Percentiles rank a stretch among this genome's conserved stretches.
Conservation (phyloP, 2,329 filamentous ascomycete genomes). For the Microascus cirrosus region DNA sequence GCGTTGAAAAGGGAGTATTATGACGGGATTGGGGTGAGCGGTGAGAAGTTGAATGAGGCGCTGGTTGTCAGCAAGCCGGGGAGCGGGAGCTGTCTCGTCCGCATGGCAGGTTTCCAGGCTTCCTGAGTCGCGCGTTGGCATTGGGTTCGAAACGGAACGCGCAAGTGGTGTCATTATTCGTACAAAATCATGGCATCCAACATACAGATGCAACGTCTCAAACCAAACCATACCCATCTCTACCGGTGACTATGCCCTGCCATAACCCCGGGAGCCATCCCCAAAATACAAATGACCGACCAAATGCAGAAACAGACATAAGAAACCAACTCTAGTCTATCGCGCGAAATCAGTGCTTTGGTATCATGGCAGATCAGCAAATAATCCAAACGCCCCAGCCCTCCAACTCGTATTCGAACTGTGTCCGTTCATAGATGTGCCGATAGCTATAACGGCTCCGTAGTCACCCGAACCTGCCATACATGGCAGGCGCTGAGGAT, state of each 20-base stretch:
- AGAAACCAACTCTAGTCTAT: not conserved
- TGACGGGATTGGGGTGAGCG: conserved; percentile 48
- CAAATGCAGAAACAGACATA: not conserved
- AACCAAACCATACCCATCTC: not conserved
- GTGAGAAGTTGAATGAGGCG: conserved; percentile 65
- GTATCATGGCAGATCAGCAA: not conserved
- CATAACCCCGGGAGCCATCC: not conserved
- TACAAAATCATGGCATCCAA: not conserved
- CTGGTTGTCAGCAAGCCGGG: conserved; percentile 86
- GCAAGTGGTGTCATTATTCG: not conserved
- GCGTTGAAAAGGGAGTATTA: conserved; percentile 81
- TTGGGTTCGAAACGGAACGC: not conserved
- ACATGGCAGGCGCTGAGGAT: too few relatives aligned
- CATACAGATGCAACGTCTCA: not conserved
- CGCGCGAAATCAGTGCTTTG: not conserved
- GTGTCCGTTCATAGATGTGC: not conserved
- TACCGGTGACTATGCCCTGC: not conserved
- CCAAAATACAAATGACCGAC: not conserved
- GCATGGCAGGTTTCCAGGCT: conserved; percentile 1
- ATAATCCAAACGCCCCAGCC: not conserved
- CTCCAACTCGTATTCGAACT: not conserved
- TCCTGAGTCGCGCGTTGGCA: not conserved
- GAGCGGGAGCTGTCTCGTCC: conserved; percentile 41
- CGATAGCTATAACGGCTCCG: too few relatives aligned
- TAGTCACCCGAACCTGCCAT: too few relatives aligned